These are phyloP conservation scores for Trichophyton rubrum DNA, from an alignment of 2,329 filamentous ascomycete genomes.

Conservation along the genomic window DNA sequence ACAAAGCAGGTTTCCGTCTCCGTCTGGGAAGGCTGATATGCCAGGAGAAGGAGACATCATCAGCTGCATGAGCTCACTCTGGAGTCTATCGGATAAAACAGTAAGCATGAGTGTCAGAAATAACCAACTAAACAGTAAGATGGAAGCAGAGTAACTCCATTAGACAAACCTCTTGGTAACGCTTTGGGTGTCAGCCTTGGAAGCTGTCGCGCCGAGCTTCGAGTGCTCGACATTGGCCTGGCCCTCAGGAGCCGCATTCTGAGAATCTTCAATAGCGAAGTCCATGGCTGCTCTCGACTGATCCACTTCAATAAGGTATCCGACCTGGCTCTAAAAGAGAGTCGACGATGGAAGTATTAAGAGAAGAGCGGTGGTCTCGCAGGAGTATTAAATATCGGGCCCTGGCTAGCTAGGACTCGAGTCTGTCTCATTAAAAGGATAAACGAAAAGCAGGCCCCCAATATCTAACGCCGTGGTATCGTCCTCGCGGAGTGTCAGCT, in stretches of 20 bases:
- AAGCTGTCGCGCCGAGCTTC: constrained; percentile 45
- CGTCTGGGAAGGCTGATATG: constrained; percentile 85
- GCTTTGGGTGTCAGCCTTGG: constrained; percentile 55
- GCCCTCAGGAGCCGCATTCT: constrained; percentile 55
- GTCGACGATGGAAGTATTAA: background rate
- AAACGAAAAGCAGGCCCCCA: background rate
- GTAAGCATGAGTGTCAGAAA: background rate
- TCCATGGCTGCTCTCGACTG: constrained; percentile 31
- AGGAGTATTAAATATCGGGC: background rate
- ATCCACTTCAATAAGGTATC: background rate
- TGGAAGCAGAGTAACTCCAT: background rate
- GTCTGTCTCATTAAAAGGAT: background rate
- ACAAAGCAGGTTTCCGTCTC: constrained; percentile 75
- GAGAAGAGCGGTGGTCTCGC: background rate
- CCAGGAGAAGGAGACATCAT: constrained; percentile 93
- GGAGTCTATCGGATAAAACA: constrained; percentile 48
- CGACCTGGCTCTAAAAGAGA: background rate
- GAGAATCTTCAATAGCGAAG: constrained; percentile 48
- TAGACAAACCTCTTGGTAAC: constrained; percentile 59
- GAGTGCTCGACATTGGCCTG: constrained; percentile 40
- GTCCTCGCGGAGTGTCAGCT: background rate
- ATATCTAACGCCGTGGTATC: background rate
- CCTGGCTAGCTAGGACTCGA: background rate
- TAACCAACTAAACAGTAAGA: background rate
- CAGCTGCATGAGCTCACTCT: constrained; percentile 95